phyloP scores from a whole-genome alignment of 2,329 filamentous ascomycete genomes.

The Phaeosphaeriaceae sp. region DNA sequence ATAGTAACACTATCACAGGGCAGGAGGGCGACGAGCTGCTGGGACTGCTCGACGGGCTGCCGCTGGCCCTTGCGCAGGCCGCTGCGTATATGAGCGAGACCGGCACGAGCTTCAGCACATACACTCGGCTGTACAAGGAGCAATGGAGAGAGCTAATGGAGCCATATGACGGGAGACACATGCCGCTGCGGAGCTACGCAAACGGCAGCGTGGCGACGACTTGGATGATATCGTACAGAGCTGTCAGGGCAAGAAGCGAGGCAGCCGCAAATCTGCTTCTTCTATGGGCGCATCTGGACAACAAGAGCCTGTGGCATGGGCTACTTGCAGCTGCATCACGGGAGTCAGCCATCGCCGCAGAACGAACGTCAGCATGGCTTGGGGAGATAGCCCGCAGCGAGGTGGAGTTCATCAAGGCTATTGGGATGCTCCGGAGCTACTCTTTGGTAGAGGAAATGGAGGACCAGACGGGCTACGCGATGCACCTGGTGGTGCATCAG shows the following conservation, averaged over 20 bases:
- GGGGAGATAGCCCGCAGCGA: slow-evolving; percentile 15
- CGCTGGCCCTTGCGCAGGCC: slow-evolving; percentile 25
- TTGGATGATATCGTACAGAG: slow-evolving; percentile 41
- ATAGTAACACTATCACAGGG: slow-evolving; percentile 9
- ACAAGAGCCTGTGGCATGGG: slow-evolving; percentile 34
- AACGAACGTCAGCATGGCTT: slow-evolving; percentile 20
- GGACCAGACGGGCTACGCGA: slow-evolving; percentile 18
- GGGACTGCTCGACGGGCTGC: slow-evolving; percentile 25
- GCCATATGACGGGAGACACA: slow-evolving; percentile 4
- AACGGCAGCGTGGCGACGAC: slow-evolving; percentile 37
- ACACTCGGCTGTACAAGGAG: slow-evolving; percentile 34
- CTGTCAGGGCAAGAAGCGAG: slow-evolving; percentile 24
- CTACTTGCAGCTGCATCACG: slow-evolving; percentile 21
- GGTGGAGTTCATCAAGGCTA: slow-evolving; percentile 21
- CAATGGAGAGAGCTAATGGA: slow-evolving; percentile 34
- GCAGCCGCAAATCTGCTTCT: slow-evolving; percentile 33
- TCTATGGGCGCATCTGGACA: slow-evolving; percentile 35
- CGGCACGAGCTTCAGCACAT: slow-evolving; percentile 17
- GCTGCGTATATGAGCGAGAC: slow-evolving; percentile 12
- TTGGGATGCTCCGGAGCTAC: slow-evolving; percentile 31
- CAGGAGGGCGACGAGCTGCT: slow-evolving; percentile 15
- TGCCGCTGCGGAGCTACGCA: slow-evolving; percentile 29
- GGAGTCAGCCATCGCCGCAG: slow-evolving; percentile 1
- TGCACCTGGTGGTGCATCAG: slow-evolving; percentile 25
- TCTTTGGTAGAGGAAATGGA: slow-evolving; percentile 27